Conservation (phyloP, 768 basidiomycete species). For the Boletus patriciae region DNA sequence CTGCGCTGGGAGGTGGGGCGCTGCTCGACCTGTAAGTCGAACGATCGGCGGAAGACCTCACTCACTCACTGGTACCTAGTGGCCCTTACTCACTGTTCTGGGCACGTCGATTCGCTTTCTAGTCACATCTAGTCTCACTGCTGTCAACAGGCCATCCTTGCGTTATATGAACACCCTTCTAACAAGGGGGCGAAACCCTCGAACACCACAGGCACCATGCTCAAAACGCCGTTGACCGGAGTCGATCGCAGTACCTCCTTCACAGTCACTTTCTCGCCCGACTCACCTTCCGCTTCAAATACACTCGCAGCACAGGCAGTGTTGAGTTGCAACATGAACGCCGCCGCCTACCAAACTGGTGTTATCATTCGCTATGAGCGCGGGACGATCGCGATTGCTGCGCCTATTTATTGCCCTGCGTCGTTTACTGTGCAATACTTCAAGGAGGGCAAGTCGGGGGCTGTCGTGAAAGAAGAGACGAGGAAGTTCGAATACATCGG, state of each 20-base stretch:
- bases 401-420: slow-evolving; percentile 67
- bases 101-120: slow-evolving; percentile 41
- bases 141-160: slow-evolving; percentile 67
- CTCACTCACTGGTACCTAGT: slow-evolving; percentile 36
- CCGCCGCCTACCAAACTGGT: slow-evolving; percentile 46
- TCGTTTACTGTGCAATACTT: slow-evolving; percentile 65
- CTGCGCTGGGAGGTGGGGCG: slow-evolving; percentile 77
- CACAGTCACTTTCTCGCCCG: slow-evolving; percentile 62
- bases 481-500: slow-evolving; percentile 60
- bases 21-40: slow-evolving; percentile 74
- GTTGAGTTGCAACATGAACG: slow-evolving; percentile 66
- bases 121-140: slow-evolving; percentile 10
- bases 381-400: slow-evolving; percentile 62
- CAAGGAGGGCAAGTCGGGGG: slow-evolving; percentile 44
- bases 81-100: slow-evolving; percentile 83
- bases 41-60: not conserved
- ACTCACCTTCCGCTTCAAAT: slow-evolving; percentile 36
- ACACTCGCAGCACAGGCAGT: slow-evolving; percentile 68
- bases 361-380: slow-evolving; percentile 73
- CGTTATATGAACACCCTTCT: slow-evolving; percentile 75
- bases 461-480: slow-evolving; percentile 56
- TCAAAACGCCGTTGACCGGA: slow-evolving; percentile 73
- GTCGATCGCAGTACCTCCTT: slow-evolving; percentile 80
- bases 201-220: slow-evolving; percentile 63
- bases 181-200: slow-evolving; percentile 62